These are phyloP conservation scores for Salinomyces thailandicus DNA, from an alignment of 2,329 filamentous ascomycete species.

Conservation along the genomic window DNA sequence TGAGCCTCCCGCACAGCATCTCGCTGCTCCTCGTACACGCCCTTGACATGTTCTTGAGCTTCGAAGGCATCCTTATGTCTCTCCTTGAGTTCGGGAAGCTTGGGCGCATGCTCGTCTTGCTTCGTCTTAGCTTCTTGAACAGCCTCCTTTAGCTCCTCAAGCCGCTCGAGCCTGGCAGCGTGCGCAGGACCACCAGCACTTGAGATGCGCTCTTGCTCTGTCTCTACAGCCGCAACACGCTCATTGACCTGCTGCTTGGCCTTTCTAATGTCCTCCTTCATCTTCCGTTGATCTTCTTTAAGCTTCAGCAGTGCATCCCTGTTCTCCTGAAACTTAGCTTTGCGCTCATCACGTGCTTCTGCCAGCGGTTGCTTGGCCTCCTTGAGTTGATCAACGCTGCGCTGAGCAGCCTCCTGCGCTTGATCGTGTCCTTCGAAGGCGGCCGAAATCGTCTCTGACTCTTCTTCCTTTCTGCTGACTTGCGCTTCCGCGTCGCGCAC, in stretches of 20 bases:
- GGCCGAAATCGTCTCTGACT: slow-evolving; percentile 35
- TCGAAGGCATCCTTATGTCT: slow-evolving; percentile 17
- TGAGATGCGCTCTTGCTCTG: slow-evolving; percentile 50
- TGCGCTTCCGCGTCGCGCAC: slow-evolving; percentile 32
- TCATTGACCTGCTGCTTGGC: slow-evolving; percentile 37
- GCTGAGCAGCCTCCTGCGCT: slow-evolving; percentile 28
- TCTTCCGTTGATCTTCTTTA: slow-evolving; percentile 52
- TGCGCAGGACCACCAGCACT: slow-evolving; percentile 58
- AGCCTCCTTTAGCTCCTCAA: slow-evolving; percentile 37
- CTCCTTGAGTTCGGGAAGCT: slow-evolving; percentile 26
- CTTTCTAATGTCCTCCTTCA: slow-evolving; percentile 47
- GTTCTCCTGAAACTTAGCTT: slow-evolving; percentile 40
- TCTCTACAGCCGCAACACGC: slow-evolving; percentile 36
- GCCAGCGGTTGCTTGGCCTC: slow-evolving; percentile 34
- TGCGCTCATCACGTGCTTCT: slow-evolving; percentile 39
- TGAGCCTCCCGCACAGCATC: slow-evolving; percentile 34
- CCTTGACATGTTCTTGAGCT: slow-evolving; percentile 5
- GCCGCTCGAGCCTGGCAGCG: slow-evolving; percentile 48
- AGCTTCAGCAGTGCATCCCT: slow-evolving; percentile 15
- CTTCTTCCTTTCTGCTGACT: slow-evolving; percentile 33
- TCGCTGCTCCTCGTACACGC: slow-evolving; percentile 19
- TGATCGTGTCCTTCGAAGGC: slow-evolving; percentile 36
- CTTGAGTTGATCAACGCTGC: slow-evolving; percentile 23
- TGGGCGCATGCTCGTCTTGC: slow-evolving; percentile 27
- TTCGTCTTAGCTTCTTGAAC: slow-evolving; percentile 36